phyloP scores from a whole-genome alignment of 345 rosid genomes.

The Eucalyptus caleyi region DNA sequence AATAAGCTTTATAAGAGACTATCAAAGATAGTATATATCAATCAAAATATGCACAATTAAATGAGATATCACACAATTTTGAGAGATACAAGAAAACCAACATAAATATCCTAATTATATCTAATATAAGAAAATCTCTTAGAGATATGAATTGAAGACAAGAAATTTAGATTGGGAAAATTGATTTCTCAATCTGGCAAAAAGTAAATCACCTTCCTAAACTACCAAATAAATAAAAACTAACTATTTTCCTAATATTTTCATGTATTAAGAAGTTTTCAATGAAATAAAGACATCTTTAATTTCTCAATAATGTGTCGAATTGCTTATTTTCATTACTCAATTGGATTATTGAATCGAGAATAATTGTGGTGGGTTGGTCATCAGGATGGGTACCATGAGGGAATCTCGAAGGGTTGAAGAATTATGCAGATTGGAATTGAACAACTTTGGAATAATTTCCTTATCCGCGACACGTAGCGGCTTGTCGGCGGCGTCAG shows the following conservation, averaged over 20 bases:
- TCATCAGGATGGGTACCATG: no score
- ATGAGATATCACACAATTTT: no score
- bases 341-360: neutral
- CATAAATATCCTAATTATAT: neutral
- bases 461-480: neutral
- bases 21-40: no score
- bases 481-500: neutral
- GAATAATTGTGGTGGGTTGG: neutral
- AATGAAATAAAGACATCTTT: neutral
- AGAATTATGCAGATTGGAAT: neutral
- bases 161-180: neutral
- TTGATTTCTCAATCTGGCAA: neutral
- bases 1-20: no score
- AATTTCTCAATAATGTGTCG: neutral
- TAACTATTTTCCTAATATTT: no score
- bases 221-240: no score
- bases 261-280: neutral
- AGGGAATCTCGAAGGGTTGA: neutral
- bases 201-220: neutral
- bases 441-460: neutral
- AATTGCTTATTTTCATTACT: neutral
- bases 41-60: no score
- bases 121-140: neutral
- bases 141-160: neutral
- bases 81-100: neutral